Base-by-base conservation (phyloP, 2,329 filamentous ascomycete species). In the Talaromyces funiculosus region DNA sequence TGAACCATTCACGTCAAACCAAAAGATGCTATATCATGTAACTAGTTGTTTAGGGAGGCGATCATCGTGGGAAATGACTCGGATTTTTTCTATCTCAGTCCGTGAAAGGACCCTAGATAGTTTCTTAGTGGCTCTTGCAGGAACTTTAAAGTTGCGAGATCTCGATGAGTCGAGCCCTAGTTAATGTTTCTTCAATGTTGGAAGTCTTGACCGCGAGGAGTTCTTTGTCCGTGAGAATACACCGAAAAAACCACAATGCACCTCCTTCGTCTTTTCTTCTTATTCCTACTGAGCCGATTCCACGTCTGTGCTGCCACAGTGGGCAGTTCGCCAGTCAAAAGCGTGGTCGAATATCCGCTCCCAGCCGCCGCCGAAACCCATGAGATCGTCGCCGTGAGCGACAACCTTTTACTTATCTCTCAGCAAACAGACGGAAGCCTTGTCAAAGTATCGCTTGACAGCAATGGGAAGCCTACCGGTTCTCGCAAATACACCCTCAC, bases 341-440 rank as follows among this genome's bases (percentile, higher is more conserved):
- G 35, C 37, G 53, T 55, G 33, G 53, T 55, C 35, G 53, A 55
- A 42, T 55, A 55, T 18, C n/a, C 53, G 26, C 53, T 55, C 24
- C 53, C 53, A 38, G 53, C 53, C 8, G 53, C 53, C 20, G 53
- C 53, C 33, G 53, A 55, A 55, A 55, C 53, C 6, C 53, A 55
- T 35, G 53, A 55, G 35, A 55, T 55, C 22, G 14, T 55, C n/a
- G 53, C 53, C 2, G 33, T 42, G 35, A 55, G 53, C 35, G 53
- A 55, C 12, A 55, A 55, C n/a, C 29, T 38, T 26, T 10, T 55
- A 3, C 37, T 55, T 8, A 55, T 55, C 14, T 38, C 53, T 26
- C 53, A 55, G n/a, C 53, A 55, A 42, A 55, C 53, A 10, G 53
- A 55, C 16, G 53, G 53, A 20, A 38, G 31, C 42, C 53, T 55